phyloP scores from a whole-genome alignment of 345 rosid genomes.

The Hevea brasiliensis region DNA sequence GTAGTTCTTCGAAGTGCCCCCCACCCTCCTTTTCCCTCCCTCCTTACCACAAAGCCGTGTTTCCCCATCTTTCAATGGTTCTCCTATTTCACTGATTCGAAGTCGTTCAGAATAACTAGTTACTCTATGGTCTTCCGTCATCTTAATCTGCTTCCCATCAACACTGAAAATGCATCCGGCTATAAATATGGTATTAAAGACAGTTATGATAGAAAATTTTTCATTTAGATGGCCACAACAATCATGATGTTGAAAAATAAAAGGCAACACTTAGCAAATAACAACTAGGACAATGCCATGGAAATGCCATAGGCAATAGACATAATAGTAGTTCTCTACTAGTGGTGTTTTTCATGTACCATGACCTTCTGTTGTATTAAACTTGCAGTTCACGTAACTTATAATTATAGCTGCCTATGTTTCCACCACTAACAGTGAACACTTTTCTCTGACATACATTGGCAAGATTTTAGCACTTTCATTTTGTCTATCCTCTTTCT shows the following conservation, averaged over 20 bases:
- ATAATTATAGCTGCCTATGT: too few species aligned
- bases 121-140: slow-evolving; percentile 92
- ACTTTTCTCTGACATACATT: too few species aligned
- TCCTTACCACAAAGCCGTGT: slow-evolving; percentile 67
- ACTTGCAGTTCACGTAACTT: too few species aligned
- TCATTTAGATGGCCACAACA: slow-evolving; percentile 6
- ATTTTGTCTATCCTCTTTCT: too few species aligned
- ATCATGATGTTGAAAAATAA: neutral
- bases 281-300: neutral
- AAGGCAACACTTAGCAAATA: neutral
- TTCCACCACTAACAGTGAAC: too few species aligned
- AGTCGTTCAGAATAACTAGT: slow-evolving; percentile 69
- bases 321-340: neutral
- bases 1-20: neutral
- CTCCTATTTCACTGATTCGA: slow-evolving; percentile 49
- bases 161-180: slow-evolving; percentile 48
- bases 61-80: slow-evolving; percentile 77
- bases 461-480: too few species aligned
- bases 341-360: too few species aligned
- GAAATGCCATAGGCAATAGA: neutral
- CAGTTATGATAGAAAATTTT: neutral
- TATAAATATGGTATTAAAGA: slow-evolving; percentile 15
- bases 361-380: too few species aligned
- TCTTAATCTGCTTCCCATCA: slow-evolving; percentile 68
- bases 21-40: too few species aligned